A percentile compares a stretch with the other conserved stretches of the same genome.
These are phyloP conservation scores for Hygrophorus pudorinus DNA, from an alignment of 768 basidiomycete species.

Conservation along the genomic window DNA sequence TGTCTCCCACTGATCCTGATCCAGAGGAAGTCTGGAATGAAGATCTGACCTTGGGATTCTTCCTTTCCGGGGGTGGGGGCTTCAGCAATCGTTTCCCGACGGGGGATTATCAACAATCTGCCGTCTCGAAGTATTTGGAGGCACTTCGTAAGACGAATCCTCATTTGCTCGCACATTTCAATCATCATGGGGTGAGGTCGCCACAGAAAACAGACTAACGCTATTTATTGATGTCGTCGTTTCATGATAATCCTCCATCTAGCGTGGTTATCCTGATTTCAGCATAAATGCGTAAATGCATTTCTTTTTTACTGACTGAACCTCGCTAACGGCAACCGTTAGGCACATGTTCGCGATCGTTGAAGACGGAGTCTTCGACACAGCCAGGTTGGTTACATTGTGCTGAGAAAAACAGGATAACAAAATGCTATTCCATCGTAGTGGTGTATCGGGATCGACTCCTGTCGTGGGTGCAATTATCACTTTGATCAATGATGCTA, in stretches of 20 bases:
- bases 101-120: conserved; percentile 28
- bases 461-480: conserved; percentile 41
- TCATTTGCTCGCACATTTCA: too few relatives aligned
- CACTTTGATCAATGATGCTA: conserved; percentile 43
- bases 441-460: conserved; percentile 40
- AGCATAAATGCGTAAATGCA: conserved; percentile 28
- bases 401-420: too few relatives aligned
- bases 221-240: too few relatives aligned
- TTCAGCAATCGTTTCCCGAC: conserved; percentile 29
- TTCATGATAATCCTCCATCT: conserved; percentile 10
- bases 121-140: conserved; percentile 13
- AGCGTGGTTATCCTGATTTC: conserved; percentile 40
- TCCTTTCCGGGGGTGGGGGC: conserved; percentile 27
- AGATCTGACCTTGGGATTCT: too few relatives aligned
- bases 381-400: background rate
- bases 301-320: background rate
- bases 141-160: conserved; percentile 12
- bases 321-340: conserved; percentile 34
- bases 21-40: conserved; percentile 16
- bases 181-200: too few relatives aligned
- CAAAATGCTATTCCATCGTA: conserved; percentile 19
- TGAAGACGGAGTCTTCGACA: too few relatives aligned
- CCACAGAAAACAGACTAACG: too few relatives aligned
- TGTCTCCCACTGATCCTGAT: conserved; percentile 21
- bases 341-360: conserved; percentile 4